Evolutionary conservation across 2,329 filamentous ascomycete species (phyloP).

Genomic region (Aspergillus sp.): DNA sequence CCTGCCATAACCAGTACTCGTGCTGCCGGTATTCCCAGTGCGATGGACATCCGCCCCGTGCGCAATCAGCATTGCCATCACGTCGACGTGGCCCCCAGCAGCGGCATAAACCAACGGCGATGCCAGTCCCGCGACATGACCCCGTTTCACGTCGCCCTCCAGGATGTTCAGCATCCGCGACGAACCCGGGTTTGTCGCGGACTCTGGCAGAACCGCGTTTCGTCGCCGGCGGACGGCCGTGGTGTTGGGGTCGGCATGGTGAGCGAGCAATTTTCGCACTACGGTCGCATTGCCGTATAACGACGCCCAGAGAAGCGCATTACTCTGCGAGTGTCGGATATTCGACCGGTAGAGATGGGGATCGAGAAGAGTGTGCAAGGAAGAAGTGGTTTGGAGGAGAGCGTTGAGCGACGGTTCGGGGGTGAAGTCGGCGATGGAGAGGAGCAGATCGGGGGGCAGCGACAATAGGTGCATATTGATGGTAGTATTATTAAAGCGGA

Average conservation of each 20-base stretch:
- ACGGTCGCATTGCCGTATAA: slow-evolving; percentile 5
- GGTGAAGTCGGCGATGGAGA: neutral
- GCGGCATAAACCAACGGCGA: neutral
- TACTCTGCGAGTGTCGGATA: slow-evolving; percentile 1
- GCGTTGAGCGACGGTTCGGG: slow-evolving; percentile 6
- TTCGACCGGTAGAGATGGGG: slow-evolving; percentile 11
- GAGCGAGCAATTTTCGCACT: slow-evolving; percentile 7
- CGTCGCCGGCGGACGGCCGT: neutral
- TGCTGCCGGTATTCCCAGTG: neutral
- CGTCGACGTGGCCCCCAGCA: neutral
- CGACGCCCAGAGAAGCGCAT: slow-evolving; percentile 16
- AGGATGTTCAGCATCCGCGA: neutral
- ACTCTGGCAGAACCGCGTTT: too few relatives aligned
- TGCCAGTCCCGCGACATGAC: neutral
- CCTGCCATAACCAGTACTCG: too few relatives aligned
- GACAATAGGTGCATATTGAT: neutral
- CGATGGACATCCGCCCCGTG: neutral
- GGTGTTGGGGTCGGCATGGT: slow-evolving; percentile 10
- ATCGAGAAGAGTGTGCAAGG: slow-evolving; percentile 10
- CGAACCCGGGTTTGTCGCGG: too few relatives aligned
- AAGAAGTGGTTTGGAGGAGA: slow-evolving; percentile 8
- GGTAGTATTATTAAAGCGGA: neutral
- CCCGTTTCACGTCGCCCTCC: neutral
- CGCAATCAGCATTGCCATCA: neutral
- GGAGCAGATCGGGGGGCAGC: neutral